Evolutionary conservation across 768 basidiomycete species (phyloP), one percentile per base, ranked within the genome.

Genomic region (Agrocybe chaxingu): DNA sequence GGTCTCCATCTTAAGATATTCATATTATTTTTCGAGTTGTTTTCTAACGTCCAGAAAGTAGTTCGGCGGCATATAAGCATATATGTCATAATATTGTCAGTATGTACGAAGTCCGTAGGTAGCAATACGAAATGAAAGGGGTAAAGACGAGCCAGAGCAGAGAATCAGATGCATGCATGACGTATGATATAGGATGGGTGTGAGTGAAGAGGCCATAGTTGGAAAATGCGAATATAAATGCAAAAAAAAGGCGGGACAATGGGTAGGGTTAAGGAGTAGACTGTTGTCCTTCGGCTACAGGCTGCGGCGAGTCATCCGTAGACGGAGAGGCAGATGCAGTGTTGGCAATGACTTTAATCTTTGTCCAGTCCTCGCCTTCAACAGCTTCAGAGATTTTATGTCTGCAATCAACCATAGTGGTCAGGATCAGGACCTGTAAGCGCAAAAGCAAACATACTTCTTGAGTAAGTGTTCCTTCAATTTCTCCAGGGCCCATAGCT

Each of bases 401-500:
- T 42, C 61, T 62, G 38, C 8, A 36, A 24, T 5, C 24, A 24
- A 16, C 16, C 24, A 40, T 29, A 9, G 3, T n/a, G 11, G 7
- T 18, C 37, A 19, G 45, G 10, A 42, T 19, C 24, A 42, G 40
- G 2, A 8, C 7, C 19, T 16, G 4, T 24, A 36, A 8, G 30
- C 13, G 33, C 4, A 13, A 36, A 11, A 33, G 5, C 42, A 29
- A 24, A 42, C 54, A 48, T 44, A 62, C 61, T 60, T 56, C 3
- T 44, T 19, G 35, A 45, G 51, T 30, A 62, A 36, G 45, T 62
- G 61, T 9, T 19, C 24, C 11, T 45, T 49, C 13, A 62, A 52
- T 33, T 46, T 48, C 16, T 51, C 49, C 54, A 55, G 38, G 38
- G 53, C 49, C 61, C 61, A 62, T 11, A 62, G 36, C 41, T 62